Conservation (phyloP, 371 early-diverging fungal genomes). For the Chytridiales sp. region DNA sequence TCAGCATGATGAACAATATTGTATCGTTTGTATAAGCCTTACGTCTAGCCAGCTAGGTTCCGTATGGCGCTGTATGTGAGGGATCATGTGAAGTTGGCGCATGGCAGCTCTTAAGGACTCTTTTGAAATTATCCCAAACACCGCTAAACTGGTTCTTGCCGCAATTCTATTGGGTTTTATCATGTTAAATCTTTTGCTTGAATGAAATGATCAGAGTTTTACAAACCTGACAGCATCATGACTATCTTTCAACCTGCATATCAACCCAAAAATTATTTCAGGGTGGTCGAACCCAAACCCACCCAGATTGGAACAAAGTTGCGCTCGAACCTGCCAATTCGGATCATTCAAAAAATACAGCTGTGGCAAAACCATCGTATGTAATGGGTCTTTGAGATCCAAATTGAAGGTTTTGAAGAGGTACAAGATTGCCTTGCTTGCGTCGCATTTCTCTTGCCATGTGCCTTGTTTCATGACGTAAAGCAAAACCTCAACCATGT, state of each 20-base stretch:
- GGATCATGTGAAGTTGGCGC: constrained; percentile 32
- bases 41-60: constrained; percentile 25
- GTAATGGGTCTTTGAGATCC: constrained; percentile 39
- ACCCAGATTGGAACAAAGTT: constrained; percentile 34
- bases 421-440: constrained; percentile 37
- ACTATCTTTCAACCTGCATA: constrained; percentile 36
- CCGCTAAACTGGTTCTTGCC: constrained; percentile 34
- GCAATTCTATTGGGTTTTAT: constrained; percentile 9
- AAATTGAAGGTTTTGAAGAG: constrained; percentile 37
- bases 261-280: constrained; percentile 32
- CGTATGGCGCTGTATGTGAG: neutral
- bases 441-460: constrained; percentile 42
- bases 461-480: constrained; percentile 29
- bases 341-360: constrained; percentile 35
- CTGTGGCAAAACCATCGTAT: constrained; percentile 35
- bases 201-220: neutral
- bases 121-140: constrained; percentile 36
- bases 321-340: constrained; percentile 42
- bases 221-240: constrained; percentile 33
- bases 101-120: constrained; percentile 30
- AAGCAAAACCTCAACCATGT: constrained; percentile 36
- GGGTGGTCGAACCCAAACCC: constrained; percentile 35
- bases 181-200: neutral
- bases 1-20: neutral
- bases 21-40: constrained; percentile 1